Base-by-base conservation (phyloP, 2,329 filamentous ascomycete species). In the Scedosporium dehoogii region DNA sequence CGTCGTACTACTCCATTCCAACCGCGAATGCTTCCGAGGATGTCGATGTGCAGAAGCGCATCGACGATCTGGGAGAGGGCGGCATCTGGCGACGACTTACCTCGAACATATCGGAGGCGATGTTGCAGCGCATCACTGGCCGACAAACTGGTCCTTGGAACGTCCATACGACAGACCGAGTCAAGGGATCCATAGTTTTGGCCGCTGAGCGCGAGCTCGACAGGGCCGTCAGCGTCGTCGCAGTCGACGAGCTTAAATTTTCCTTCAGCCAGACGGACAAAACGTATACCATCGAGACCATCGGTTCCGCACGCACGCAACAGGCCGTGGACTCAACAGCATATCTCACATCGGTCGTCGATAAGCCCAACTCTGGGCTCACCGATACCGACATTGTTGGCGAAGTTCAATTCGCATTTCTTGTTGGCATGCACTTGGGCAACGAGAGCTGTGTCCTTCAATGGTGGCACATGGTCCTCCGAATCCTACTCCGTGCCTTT, bases 391-490 rank as follows among this genome's bases (percentile, higher is more conserved):
- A 83, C 61, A 71, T 87, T 27, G 70, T 84, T 4, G 85, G 83
- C 57, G 85, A 88, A 68, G 70, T 87, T 1, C 85, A 87, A 66
- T 81, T 87, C 69, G 78, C 79, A 51, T 87, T 81, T 67, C 67
- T 87, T 4, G 80, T 79, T 0, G 84, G 84, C 44, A 78, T 81
- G 69, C 77, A 83, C 62, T 77, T 87, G 1, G 79, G 81, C 48
- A 87, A 85, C 69, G 73, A 81, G 51, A 76, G 81, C 7, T 87
- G 84, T 66, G 74, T 85, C 53, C 82, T 85, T 64, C 84, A 87
- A 65, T 87, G 84, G 85, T 83, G 79, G 75, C 77, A 84, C 67
- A 76, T 85, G 64, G 70, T 80, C 3, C 75, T 81, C 46, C 78
- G 75, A 58, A 68, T 85, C 41, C 67, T 85, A 10, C 76, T 87